Evolutionary conservation across 768 basidiomycete genomes (phyloP).

Genomic region (Gloeopeniophorella convolvens): DNA sequence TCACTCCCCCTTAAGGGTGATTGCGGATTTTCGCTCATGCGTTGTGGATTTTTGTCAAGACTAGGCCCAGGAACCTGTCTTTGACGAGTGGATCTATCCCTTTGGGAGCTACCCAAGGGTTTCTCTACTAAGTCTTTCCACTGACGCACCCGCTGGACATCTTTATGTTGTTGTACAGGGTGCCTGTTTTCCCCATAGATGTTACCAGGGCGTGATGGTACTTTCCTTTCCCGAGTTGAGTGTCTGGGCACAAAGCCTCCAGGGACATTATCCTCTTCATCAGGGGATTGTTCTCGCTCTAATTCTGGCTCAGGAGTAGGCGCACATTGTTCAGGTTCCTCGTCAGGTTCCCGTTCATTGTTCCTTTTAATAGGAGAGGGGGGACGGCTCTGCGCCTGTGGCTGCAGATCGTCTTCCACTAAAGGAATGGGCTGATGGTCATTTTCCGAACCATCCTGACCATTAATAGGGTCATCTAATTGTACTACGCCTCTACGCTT

Average conservation of each 20-base stretch:
- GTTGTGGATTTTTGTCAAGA: background rate
- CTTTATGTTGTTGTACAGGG: background rate
- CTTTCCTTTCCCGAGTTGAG: background rate
- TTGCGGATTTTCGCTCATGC: background rate
- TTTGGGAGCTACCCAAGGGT: background rate
- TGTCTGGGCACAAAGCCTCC: too few relatives aligned
- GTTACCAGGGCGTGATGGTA: background rate
- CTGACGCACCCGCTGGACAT: background rate
- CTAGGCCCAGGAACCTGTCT: background rate
- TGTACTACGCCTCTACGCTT: background rate
- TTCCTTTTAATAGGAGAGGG: too few relatives aligned
- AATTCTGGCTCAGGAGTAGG: background rate
- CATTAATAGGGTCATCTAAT: background rate
- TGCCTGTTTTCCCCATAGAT: background rate
- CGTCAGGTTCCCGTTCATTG: background rate
- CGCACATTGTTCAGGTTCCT: background rate
- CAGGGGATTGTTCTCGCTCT: background rate
- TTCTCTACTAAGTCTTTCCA: background rate
- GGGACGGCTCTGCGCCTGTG: too few relatives aligned
- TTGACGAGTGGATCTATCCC: background rate
- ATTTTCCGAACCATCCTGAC: background rate
- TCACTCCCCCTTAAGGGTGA: too few relatives aligned
- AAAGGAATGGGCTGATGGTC: background rate
- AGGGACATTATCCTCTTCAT: background rate
- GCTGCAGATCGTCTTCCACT: too few relatives aligned